These are phyloP conservation scores for Neophaeococcomyces aloes DNA, from an alignment of 2,329 filamentous ascomycete species.

Conservation along the genomic window DNA sequence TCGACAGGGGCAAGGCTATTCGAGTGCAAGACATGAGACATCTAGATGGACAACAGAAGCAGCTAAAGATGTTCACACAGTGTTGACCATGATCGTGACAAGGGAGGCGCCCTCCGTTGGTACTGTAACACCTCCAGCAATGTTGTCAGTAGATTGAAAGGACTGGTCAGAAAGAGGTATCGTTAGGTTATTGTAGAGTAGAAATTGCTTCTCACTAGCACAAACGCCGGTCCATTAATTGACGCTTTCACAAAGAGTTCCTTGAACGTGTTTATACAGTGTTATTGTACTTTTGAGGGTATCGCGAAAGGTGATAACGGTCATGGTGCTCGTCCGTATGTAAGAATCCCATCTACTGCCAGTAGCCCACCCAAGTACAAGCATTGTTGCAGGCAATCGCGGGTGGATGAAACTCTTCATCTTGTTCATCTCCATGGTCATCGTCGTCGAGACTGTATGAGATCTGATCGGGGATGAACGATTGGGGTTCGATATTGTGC, in stretches of 20 bases:
- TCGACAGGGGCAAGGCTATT: too few species aligned
- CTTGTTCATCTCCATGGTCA: neutral
- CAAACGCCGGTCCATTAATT: too few species aligned
- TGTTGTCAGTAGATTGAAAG: too few species aligned
- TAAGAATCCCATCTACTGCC: conserved; percentile 2
- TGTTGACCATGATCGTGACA: too few species aligned
- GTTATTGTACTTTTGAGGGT: conserved; percentile 1
- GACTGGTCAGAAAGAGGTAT: too few species aligned
- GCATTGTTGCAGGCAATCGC: neutral
- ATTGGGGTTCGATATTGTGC: conserved; percentile 53
- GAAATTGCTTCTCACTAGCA: too few species aligned
- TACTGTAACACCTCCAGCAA: too few species aligned
- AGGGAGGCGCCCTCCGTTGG: too few species aligned
- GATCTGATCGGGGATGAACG: conserved; percentile 45
- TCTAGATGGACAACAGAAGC: too few species aligned
- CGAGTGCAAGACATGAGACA: too few species aligned
- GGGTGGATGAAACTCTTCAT: neutral
- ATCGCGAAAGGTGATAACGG: neutral
- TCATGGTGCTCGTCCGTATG: neutral
- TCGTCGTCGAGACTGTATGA: conserved; percentile 2
- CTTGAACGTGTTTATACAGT: neutral
- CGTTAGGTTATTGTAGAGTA: too few species aligned
- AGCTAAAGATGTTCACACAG: too few species aligned
- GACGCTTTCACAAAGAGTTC: neutral
- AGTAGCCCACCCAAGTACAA: neutral